Evolutionary conservation across 176 grass and related monocot genomes (phyloP), one percentile per base, ranked within the genome.

Genomic region (bread wheat (Triticum aestivum)): DNA sequence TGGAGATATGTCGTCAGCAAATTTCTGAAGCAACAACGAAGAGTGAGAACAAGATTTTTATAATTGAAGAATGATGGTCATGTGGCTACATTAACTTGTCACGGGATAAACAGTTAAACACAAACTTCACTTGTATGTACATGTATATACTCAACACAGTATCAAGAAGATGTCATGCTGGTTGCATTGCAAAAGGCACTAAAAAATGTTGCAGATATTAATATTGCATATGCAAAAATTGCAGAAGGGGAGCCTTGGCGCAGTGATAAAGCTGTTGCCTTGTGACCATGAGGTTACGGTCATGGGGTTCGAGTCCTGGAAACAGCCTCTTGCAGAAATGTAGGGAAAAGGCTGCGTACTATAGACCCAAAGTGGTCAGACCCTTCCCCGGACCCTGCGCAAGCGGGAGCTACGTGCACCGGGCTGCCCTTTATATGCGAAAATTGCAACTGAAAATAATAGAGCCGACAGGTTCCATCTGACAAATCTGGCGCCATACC

Each of bases 11-110:
- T 87, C 88, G 62, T 88, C 41, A 20, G 20, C 83, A 80, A 83
- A 81, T 86, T 92, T 95, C 91, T 95, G 67, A 51, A 87, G 32
- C 23, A 78, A 79, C 17, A 83, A 75, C 42, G 37, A 59, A 74
- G 58, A 79, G 65, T 69, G 29, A 65, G 11, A 84, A 83, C 17
- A 76, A 38, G 14, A 78, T 86, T 42, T 63, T 58, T 12, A 86
- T 66, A 3, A 83, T 79, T 20, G 78, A 73, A 29, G 24, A 44
- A 83, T 34, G 39, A 64, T 61, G 24, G 59, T 64, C 79, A 81
- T 63, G 45, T 84, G 75, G 37, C 11, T 51, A 66, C 61, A 89
- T 52, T 18, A 79, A 66, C 32, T 33, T n/a, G 86, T 6, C 47
- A 78, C 15, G 23, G 33, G 75, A 81, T 37, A 80, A 73, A n/a